Conservation (phyloP, 805 yeast species). For the Hanseniaspora meyeri region DNA sequence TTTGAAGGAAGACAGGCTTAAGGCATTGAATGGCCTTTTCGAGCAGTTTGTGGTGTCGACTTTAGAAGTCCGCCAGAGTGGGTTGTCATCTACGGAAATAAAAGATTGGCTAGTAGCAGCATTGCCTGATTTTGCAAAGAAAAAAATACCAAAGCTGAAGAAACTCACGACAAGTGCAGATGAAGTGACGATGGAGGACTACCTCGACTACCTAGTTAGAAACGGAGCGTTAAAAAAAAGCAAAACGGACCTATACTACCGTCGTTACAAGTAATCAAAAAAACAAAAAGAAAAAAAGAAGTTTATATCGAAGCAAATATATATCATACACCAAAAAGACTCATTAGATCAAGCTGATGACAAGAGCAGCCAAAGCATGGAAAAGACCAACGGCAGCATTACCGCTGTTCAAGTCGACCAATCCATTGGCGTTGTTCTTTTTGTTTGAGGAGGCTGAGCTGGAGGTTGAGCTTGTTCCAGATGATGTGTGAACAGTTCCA, state of each 20-base stretch:
- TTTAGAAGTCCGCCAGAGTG: not conserved
- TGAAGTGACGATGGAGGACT: not conserved
- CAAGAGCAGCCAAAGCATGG: not conserved
- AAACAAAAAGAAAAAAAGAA: not conserved
- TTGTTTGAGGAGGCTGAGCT: not conserved
- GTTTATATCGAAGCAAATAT: not conserved
- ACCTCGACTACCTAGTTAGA: not conserved
- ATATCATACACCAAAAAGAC: not conserved
- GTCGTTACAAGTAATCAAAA: not conserved
- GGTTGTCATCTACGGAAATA: slow-evolving; percentile 17
- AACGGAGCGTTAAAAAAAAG: not conserved
- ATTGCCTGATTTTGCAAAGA: slow-evolving; percentile 43
- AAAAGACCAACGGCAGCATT: not conserved
- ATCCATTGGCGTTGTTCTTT: not conserved
- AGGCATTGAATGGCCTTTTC: not conserved
- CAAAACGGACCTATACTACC: not conserved
- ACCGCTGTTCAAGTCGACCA: not conserved
- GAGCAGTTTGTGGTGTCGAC: not conserved
- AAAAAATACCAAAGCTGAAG: slow-evolving; percentile 35
- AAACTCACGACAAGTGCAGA: not conserved
- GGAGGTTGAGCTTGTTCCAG: not conserved
- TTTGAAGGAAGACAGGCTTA: not conserved
- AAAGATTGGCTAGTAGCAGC: slow-evolving; percentile 45
- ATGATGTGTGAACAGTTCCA: not conserved
- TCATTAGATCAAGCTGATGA: not conserved